A percentile compares a stretch with the other conserved stretches of the same genome.
Conservation (phyloP, 805 yeast species). For the Spathaspora hagerdaliae region DNA sequence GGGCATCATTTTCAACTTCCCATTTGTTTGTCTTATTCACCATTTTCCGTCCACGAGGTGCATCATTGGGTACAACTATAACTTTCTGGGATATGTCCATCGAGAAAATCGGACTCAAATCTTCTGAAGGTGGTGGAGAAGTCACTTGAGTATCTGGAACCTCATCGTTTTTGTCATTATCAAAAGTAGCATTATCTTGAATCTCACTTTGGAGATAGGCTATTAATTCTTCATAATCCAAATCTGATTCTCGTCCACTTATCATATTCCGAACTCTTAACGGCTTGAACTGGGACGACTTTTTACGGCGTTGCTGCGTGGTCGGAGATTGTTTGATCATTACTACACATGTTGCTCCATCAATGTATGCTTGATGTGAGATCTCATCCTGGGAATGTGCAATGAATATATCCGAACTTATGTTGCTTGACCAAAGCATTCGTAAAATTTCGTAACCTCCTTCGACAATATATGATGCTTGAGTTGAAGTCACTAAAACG, state of each 20-base stretch:
- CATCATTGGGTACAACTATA: conserved; percentile 69
- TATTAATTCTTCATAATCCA: conserved; percentile 65
- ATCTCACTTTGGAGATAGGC: conserved; percentile 21
- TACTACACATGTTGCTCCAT: conserved; percentile 75
- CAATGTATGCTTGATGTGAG: conserved; percentile 54
- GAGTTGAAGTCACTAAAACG: conserved; percentile 71
- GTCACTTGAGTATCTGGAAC: not conserved
- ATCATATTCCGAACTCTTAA: conserved; percentile 64
- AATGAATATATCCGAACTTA: conserved; percentile 62
- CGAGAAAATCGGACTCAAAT: conserved; percentile 23
- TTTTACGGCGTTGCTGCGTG: conserved; percentile 13
- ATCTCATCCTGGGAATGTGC: conserved; percentile 55
- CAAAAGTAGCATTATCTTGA: conserved; percentile 11
- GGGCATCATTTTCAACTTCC: conserved; percentile 72
- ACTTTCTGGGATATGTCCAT: conserved; percentile 50
- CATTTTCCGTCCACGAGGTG: conserved; percentile 73
- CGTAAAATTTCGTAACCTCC: conserved; percentile 62
- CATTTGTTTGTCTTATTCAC: conserved; percentile 67
- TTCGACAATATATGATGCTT: conserved; percentile 50
- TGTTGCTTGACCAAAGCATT: conserved; percentile 70
- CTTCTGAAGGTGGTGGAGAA: conserved; percentile 1
- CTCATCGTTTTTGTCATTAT: conserved; percentile 9
- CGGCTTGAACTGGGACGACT: conserved; percentile 55
- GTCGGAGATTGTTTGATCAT: conserved; percentile 70
- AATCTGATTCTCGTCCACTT: conserved; percentile 63